phyloP scores from a whole-genome alignment of 768 basidiomycete species.

The Lactarius evosmus region DNA sequence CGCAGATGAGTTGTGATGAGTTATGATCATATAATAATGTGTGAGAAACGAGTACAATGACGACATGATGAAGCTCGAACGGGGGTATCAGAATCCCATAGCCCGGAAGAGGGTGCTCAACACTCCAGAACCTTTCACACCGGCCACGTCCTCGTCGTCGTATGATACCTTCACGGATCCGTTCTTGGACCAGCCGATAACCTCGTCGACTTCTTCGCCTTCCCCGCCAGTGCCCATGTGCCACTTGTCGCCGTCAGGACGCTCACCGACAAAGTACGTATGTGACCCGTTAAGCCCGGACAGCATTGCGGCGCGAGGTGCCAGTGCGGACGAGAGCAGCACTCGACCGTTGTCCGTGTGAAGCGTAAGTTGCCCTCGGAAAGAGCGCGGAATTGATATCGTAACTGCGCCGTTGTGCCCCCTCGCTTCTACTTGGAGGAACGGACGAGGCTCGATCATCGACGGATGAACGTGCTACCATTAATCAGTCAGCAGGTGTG shows the following conservation, averaged over 20 bases:
- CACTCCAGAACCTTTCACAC: constrained; percentile 1
- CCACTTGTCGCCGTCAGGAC: constrained; percentile 20
- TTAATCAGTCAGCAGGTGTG: not conserved
- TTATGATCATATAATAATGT: not conserved
- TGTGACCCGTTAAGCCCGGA: constrained; percentile 17
- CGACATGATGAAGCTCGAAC: not conserved
- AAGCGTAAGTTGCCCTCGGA: constrained; percentile 24
- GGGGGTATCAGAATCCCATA: constrained; percentile 9
- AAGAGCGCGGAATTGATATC: constrained; percentile 23
- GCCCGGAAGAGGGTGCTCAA: constrained; percentile 15
- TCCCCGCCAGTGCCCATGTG: constrained; percentile 10
- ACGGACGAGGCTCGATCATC: constrained; percentile 20
- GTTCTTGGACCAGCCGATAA: constrained; percentile 16
- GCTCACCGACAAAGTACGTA: constrained; percentile 22
- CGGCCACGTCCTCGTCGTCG: constrained; percentile 11
- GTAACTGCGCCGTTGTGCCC: constrained; percentile 8
- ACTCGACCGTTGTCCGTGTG: constrained; percentile 18
- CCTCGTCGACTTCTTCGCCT: constrained; percentile 21
- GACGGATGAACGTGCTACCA: constrained; percentile 17
- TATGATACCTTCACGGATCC: constrained; percentile 20
- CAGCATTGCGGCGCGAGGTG: constrained; percentile 6
- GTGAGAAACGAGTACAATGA: not conserved
- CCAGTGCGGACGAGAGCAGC: constrained; percentile 14
- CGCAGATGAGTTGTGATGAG: not conserved
- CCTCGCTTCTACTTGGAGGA: constrained; percentile 17